phyloP scores from a whole-genome alignment of 805 yeast species.

The Kluyveromyces siamensis region DNA sequence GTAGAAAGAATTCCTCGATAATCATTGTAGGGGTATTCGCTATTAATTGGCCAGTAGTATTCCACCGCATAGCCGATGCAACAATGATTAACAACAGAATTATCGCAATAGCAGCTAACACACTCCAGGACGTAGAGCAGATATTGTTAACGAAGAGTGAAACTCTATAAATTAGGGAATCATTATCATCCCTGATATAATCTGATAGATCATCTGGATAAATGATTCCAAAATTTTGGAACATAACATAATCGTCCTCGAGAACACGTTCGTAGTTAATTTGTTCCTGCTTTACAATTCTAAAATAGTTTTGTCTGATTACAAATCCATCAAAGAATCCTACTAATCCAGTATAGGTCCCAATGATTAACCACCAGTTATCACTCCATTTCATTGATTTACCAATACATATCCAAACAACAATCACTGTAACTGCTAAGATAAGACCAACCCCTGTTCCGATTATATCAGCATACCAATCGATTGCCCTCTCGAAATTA shows the following conservation, averaged over 20 bases:
- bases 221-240: constrained; percentile 20
- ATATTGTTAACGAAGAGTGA: constrained; percentile 20
- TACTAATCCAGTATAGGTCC: constrained; percentile 37
- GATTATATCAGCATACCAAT: constrained; percentile 34
- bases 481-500: constrained; percentile 20
- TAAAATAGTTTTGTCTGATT: constrained; percentile 31
- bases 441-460: constrained; percentile 36
- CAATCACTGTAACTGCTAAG: constrained; percentile 27
- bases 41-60: constrained; percentile 33
- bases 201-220: constrained; percentile 15
- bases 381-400: constrained; percentile 29
- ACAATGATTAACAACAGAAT: constrained; percentile 26
- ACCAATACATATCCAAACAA: constrained; percentile 33
- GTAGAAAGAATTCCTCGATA: constrained; percentile 34
- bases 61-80: constrained; percentile 32
- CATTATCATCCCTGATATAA: constrained; percentile 5
- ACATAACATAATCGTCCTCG: constrained; percentile 26
- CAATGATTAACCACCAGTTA: constrained; percentile 40
- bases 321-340: constrained; percentile 38
- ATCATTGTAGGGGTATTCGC: constrained; percentile 37
- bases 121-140: constrained; percentile 30
- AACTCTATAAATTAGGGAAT: constrained; percentile 14
- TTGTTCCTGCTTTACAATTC: constrained; percentile 21
- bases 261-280: constrained; percentile 21
- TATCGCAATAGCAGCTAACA: constrained; percentile 19